Conservation (phyloP, 2,329 filamentous ascomycete genomes). For the Nemania serpens region DNA sequence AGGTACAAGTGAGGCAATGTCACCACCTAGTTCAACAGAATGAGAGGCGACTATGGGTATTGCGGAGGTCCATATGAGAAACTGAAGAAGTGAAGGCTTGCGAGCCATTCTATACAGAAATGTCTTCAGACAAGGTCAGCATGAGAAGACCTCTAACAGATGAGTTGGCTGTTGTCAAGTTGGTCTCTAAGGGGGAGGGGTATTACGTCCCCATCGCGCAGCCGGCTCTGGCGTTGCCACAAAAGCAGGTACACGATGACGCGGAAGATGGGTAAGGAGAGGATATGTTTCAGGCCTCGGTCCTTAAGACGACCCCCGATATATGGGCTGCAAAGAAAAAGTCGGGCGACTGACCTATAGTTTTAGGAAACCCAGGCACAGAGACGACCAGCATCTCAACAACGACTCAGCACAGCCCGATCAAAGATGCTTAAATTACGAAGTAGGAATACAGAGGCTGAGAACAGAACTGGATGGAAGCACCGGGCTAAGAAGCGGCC, state of each 20-base stretch:
- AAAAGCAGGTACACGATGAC: constrained; percentile 8
- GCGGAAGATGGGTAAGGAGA: constrained; percentile 14
- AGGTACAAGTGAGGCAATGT: constrained; percentile 37
- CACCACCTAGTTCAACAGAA: constrained; percentile 33
- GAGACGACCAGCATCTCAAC: constrained; percentile 44
- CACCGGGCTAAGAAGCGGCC: constrained; percentile 15
- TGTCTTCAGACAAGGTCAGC: constrained; percentile 38
- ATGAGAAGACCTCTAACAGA: constrained; percentile 27
- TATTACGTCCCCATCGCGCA: constrained; percentile 32
- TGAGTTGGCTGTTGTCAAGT: constrained; percentile 26
- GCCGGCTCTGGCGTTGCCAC: constrained; percentile 24
- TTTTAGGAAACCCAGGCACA: constrained; percentile 33
- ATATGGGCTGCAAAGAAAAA: constrained; percentile 32
- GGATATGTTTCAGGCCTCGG: constrained; percentile 33
- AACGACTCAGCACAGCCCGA: constrained; percentile 38
- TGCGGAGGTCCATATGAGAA: constrained; percentile 39
- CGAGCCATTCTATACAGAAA: constrained; percentile 41
- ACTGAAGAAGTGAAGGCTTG: constrained; percentile 33
- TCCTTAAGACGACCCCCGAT: constrained; percentile 25
- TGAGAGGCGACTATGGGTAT: constrained; percentile 32
- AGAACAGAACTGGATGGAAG: constrained; percentile 29
- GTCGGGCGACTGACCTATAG: constrained; percentile 41
- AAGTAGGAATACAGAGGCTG: constrained; percentile 35
- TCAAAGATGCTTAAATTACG: constrained; percentile 35
- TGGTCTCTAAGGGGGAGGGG: constrained; percentile 27